phyloP scores from a whole-genome alignment of 768 basidiomycete genomes.

The Exsudoporus frostii region DNA sequence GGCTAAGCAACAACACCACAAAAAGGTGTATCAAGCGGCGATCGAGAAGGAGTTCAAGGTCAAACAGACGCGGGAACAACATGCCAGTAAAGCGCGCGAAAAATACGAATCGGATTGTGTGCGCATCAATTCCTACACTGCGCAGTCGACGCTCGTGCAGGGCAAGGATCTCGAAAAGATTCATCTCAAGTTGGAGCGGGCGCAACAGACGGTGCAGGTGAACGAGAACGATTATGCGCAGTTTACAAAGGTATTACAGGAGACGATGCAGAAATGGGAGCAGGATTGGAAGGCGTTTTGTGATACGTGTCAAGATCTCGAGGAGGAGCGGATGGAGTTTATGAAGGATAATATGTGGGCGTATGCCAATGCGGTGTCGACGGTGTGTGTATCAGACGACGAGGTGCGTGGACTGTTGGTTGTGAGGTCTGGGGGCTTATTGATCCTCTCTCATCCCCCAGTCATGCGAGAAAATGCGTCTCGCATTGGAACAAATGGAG shows the following conservation, averaged over 20 bases:
- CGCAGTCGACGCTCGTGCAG: constrained; percentile 86
- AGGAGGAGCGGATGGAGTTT: constrained; percentile 92
- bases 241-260: constrained; percentile 74
- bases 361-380: constrained; percentile 95
- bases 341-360: constrained; percentile 95
- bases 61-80: constrained; percentile 81
- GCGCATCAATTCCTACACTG: constrained; percentile 90
- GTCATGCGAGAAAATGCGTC: constrained; percentile 89
- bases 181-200: constrained; percentile 79
- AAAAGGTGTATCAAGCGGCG: constrained; percentile 64
- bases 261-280: constrained; percentile 86
- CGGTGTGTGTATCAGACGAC: constrained; percentile 92
- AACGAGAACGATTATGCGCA: constrained; percentile 94
- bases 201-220: constrained; percentile 81
- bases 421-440: background rate
- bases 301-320: constrained; percentile 92
- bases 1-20: constrained; percentile 63
- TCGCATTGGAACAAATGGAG: constrained; percentile 86
- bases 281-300: constrained; percentile 92
- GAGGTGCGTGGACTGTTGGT: constrained; percentile 56
- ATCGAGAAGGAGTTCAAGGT: constrained; percentile 91
- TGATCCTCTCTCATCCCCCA: constrained; percentile 27
- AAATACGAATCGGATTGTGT: constrained; percentile 93
- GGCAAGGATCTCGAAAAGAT: constrained; percentile 94
- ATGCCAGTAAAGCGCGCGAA: constrained; percentile 86